Evolutionary conservation across 1,284 basidiomycete genomes (phyloP), one percentile per base, ranked within the genome.

Genomic region (Cutaneotrichosporon sp.): DNA sequence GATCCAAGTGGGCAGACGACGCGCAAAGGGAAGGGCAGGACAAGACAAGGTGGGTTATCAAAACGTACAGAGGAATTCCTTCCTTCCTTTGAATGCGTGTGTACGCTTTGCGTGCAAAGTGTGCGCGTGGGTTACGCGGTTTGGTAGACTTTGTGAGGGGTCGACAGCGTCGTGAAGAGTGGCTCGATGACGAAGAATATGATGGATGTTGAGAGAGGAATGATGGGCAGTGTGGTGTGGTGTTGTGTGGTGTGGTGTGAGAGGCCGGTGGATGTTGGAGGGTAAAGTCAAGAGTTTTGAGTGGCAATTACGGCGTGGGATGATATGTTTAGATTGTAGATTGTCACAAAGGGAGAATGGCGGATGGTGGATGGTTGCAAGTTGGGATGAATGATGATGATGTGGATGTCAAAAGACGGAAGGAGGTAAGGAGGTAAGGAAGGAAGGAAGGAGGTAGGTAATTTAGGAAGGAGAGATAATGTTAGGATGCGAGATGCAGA

Each of bases 1-100:
- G 36, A 49, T 42, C n/a, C 31, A 56, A 49, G 34, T 47, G 32
- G 57, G 31, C 49, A 46, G 57, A 58, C 9, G 42, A 13, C 34
- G 5, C 34, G 26, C 34, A 36, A 7, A n/a, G 42, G 16, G 18
- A 46, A 18, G 42, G 42, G 42, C 16, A 8, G 18, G 26, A 26
- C 14, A n/a, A 9, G 42, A 9, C 3, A 46, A 18, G 42, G 18
- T 18, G 7, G 42, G 42, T 46, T 46, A 46, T 46, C 42, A 18
- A 46, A 46, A 46, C 42, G 18, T 46, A 46, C 42, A 18, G 42
- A 18, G 42, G 42, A n/a, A 46, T 46, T n/a, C 42, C 42, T 46
- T n/a, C 42, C 42, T 46, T 46, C 18, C 42, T 36, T 36, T 36
- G 42, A n/a, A 16, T 46, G 42, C 42, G 8, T 46, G 18, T n/a